Conservation (phyloP, 73 alveolate species). For the Paramecium octaurelia region DNA sequence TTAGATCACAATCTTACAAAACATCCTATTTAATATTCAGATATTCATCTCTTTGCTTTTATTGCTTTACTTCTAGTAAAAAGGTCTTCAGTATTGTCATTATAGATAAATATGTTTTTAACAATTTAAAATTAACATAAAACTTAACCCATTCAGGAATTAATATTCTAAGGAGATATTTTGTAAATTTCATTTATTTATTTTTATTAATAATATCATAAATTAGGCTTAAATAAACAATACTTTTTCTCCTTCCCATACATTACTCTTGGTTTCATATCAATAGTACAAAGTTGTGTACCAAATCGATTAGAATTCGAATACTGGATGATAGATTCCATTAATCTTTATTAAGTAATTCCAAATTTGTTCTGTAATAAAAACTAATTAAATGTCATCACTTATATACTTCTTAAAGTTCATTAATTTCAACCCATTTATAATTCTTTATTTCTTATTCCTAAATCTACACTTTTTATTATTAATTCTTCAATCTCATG, state of each 20-base stretch:
- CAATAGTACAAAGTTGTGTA: not conserved
- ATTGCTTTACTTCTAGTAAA: not conserved
- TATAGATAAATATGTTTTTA: slow-evolving; percentile 28
- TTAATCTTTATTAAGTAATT: not conserved
- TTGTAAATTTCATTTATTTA: slow-evolving; percentile 16
- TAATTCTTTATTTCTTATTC: not conserved
- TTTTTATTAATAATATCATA: not conserved
- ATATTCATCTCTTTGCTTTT: not conserved
- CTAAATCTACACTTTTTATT: not conserved
- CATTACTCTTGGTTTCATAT: not conserved
- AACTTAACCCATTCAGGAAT: slow-evolving; percentile 48
- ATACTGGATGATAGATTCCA: not conserved
- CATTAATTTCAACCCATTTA: not conserved
- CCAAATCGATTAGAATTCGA: not conserved
- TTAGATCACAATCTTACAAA: not conserved
- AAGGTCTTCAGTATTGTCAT: not conserved
- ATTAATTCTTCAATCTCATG: not conserved
- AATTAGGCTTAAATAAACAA: slow-evolving; percentile 11
- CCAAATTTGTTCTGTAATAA: not conserved
- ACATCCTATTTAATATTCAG: not conserved
- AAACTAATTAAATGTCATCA: not conserved
- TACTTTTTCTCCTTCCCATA: not conserved
- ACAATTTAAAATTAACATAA: slow-evolving; percentile 32
- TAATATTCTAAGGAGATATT: not conserved
- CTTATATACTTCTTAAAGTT: not conserved